Conservation (phyloP, 805 yeast genomes). For the Sugiyamaella valdiviana region DNA sequence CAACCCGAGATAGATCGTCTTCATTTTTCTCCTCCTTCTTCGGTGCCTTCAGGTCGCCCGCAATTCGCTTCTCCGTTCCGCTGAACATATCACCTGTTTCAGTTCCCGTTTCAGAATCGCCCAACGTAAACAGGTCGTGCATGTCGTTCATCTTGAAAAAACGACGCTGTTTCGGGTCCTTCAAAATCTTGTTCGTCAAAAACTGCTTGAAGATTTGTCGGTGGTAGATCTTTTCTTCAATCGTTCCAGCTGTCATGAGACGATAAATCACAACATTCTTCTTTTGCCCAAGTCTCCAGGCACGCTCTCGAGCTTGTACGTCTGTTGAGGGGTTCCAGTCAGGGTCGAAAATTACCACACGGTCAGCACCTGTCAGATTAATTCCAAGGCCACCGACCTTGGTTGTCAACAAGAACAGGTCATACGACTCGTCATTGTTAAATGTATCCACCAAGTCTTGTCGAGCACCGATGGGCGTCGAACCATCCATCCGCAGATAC, state of each 20-base stretch:
- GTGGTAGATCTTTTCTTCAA: slow-evolving; percentile 94
- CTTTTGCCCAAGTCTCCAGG: slow-evolving; percentile 95
- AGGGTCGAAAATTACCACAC: slow-evolving; percentile 92
- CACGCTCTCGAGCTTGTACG: slow-evolving; percentile 92
- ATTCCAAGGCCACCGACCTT: slow-evolving; percentile 96
- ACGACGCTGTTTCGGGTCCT: slow-evolving; percentile 90
- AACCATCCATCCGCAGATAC: slow-evolving; percentile 89
- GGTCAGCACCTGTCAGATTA: slow-evolving; percentile 87
- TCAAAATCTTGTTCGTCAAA: slow-evolving; percentile 83
- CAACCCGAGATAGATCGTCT: slow-evolving; percentile 65
- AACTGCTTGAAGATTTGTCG: slow-evolving; percentile 95
- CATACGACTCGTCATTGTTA: slow-evolving; percentile 52
- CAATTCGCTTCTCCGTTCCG: slow-evolving; percentile 31
- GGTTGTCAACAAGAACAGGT: slow-evolving; percentile 79
- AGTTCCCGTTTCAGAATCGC: slow-evolving; percentile 59
- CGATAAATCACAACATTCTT: slow-evolving; percentile 86
- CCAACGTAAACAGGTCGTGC: slow-evolving; percentile 81
- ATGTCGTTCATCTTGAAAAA: slow-evolving; percentile 89
- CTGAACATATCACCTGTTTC: slow-evolving; percentile 62
- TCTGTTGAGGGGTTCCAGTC: slow-evolving; percentile 99
- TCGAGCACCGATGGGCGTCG: slow-evolving; percentile 70
- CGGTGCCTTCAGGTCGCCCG: slow-evolving; percentile 1
- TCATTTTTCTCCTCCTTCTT: slow-evolving; percentile 35
- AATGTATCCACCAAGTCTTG: slow-evolving; percentile 78
- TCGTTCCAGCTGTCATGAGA: slow-evolving; percentile 88